Evolutionary conservation across 208 protist genomes (phyloP), one percentile per base, ranked within the genome.

Genomic region (Trypanosoma brucei): DNA sequence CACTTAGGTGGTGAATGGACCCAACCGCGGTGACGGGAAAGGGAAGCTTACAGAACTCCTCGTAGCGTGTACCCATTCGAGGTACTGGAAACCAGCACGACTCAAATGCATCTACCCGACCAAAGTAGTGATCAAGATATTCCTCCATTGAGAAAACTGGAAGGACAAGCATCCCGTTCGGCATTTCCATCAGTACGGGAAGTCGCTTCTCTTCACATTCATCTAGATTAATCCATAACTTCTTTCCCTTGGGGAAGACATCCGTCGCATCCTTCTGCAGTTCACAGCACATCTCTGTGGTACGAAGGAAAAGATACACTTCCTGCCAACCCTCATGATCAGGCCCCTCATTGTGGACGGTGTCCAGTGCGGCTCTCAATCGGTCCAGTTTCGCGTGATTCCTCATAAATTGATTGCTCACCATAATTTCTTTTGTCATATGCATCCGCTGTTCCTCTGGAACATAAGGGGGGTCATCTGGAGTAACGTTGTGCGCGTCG

Each of bases 71-170:
- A 7, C 90, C 90, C 62, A 65, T 79, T 65, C 90, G 85, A 3
- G 90, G 90, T 37, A 87, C 56, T 3, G 90, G 90, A 58, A 95
- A 95, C 86, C 90, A 95, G 58, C 80, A 86, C 11, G 81, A 78
- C 62, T 93, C 86, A 65, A 84, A 95, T 22, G 76, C 68, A 54
- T 86, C 66, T 0, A 80, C 73, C 14, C 80, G 82, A 8, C 38
- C 72, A 75, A 93, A 90, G 68, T 91, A 93, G 52, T 88, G 71
- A 51, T 92, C 83, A 57, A 86, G 49, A 64, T 93, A 95, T 70
- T 92, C 86, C 77, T 95, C 86, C 80, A 95, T 80, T 3, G 81
- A 88, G 54, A 95, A 95, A 56, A 93, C 68, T 37, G 90, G 90
- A 30, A 95, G 66, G 39, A 93, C 85, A 36, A 92, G 49, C 75